Conservation (phyloP, 106 monocot genomes). For the Amphibolis antarctica region DNA sequence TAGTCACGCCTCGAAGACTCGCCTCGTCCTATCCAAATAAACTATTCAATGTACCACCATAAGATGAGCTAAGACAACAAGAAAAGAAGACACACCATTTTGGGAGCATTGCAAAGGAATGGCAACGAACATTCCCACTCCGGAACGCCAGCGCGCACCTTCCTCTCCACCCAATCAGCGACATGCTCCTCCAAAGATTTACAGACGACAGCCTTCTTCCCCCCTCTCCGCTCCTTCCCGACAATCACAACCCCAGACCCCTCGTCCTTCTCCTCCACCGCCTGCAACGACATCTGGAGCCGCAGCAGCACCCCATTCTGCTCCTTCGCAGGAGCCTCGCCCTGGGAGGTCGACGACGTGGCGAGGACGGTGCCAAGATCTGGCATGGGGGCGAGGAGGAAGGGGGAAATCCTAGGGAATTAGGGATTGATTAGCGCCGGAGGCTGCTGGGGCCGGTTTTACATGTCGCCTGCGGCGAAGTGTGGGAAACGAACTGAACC, state of each 20-base stretch:
- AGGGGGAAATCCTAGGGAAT: not conserved
- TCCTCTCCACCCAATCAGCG: constrained; percentile 46
- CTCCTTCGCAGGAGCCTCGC: not conserved
- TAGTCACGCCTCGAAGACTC: too few relatives aligned
- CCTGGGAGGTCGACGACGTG: not conserved
- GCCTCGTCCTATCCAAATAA: too few relatives aligned
- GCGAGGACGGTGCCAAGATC: constrained; percentile 19
- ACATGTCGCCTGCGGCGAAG: too few relatives aligned
- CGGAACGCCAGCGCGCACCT: constrained; percentile 27
- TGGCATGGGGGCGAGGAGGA: constrained; percentile 16
- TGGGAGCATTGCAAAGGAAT: constrained; percentile 47
- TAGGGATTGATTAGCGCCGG: not conserved
- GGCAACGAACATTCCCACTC: constrained; percentile 44
- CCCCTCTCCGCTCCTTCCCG: constrained; percentile 12
- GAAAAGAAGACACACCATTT: constrained; percentile 30
- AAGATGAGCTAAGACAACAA: not conserved
- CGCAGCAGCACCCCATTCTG: constrained; percentile 11
- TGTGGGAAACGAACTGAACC: too few relatives aligned
- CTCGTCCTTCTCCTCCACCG: not conserved
- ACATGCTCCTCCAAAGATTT: constrained; percentile 44
- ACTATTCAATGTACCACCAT: too few relatives aligned
- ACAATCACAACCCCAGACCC: constrained; percentile 2
- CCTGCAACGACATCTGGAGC: constrained; percentile 17
- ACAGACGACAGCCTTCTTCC: constrained; percentile 11
- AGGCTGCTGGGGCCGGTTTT: too few relatives aligned